A percentile compares a stretch with the other conserved stretches of the same genome.
phyloP scores from a whole-genome alignment of 2,329 filamentous ascomycete genomes.

The Diaporthe vaccinii region DNA sequence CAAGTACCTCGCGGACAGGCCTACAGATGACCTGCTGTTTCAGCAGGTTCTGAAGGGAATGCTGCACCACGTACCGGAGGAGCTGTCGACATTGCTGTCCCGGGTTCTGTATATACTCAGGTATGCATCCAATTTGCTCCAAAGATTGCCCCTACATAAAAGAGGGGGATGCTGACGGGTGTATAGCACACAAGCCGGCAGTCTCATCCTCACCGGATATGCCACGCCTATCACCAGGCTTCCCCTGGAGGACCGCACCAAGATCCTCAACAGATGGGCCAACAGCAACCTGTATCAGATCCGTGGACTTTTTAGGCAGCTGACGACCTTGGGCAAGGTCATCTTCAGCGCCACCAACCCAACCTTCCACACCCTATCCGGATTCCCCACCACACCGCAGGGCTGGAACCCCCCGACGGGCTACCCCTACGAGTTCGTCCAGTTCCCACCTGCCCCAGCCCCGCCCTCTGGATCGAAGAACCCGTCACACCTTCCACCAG shows the following conservation, averaged over 20 bases:
- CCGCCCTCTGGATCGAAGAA: neutral
- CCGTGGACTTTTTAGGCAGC: conserved; percentile 57
- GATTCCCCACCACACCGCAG: conserved; percentile 48
- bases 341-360: conserved; percentile 62
- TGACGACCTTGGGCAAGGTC: conserved; percentile 59
- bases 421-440: conserved; percentile 39
- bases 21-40: conserved; percentile 43
- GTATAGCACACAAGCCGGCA: conserved; percentile 32
- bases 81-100: conserved; percentile 37
- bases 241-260: conserved; percentile 35
- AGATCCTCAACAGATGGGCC: conserved; percentile 61
- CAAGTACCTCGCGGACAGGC: conserved; percentile 45
- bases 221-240: conserved; percentile 37
- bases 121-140: neutral
- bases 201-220: conserved; percentile 36
- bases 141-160: neutral
- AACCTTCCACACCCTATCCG: conserved; percentile 57
- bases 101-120: conserved; percentile 42
- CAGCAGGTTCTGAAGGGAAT: conserved; percentile 42
- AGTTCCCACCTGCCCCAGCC: neutral
- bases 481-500: neutral
- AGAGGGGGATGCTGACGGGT: neutral
- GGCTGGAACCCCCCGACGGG: conserved; percentile 42
- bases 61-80: conserved; percentile 42
- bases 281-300: conserved; percentile 60